These are phyloP conservation scores for Vitis hybrid DNA, from an alignment of 177 flowering plant species.

Conservation along the genomic window DNA sequence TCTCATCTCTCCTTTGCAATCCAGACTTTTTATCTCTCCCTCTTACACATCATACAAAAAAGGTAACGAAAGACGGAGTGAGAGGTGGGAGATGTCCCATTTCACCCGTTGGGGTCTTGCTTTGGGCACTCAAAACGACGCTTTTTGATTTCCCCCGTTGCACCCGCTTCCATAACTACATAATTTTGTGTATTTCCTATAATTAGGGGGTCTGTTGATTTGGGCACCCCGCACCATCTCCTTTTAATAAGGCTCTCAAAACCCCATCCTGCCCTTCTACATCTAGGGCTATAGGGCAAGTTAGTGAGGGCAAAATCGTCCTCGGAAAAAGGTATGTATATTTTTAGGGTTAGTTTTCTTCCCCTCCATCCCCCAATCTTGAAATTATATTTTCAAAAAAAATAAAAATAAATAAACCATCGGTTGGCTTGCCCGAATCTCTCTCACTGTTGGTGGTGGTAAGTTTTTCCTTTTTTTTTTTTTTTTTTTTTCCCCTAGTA, in stretches of 20 bases:
- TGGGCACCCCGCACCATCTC: neutral
- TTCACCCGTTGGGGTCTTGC: constrained; percentile 2
- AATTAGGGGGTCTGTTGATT: too few species aligned
- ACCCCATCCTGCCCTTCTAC: neutral
- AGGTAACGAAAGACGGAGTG: neutral
- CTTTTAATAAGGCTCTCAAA: neutral
- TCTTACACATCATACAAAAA: too few species aligned
- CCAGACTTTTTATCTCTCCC: neutral
- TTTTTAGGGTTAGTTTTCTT: neutral
- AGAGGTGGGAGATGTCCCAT: constrained; percentile 12
- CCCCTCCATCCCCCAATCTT: neutral
- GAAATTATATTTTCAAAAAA: neutral
- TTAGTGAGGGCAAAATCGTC: neutral
- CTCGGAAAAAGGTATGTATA: neutral
- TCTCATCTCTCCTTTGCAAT: constrained; percentile 8
- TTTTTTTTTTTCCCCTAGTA: constrained; percentile 1
- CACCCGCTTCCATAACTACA: neutral
- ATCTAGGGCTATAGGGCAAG: neutral
- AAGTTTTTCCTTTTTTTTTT: constrained; percentile 9
- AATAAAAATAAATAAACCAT: neutral
- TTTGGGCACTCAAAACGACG: constrained; percentile 10
- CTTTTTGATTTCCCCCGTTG: constrained; percentile 6
- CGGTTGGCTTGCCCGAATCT: constrained; percentile 9
- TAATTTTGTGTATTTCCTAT: too few species aligned
- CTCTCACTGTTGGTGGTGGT: constrained; percentile 25